Evolutionary conservation across 306 rosid species (phyloP), one percentile per base, ranked within the genome.

Genomic region (Sechiopsis laciniata): DNA sequence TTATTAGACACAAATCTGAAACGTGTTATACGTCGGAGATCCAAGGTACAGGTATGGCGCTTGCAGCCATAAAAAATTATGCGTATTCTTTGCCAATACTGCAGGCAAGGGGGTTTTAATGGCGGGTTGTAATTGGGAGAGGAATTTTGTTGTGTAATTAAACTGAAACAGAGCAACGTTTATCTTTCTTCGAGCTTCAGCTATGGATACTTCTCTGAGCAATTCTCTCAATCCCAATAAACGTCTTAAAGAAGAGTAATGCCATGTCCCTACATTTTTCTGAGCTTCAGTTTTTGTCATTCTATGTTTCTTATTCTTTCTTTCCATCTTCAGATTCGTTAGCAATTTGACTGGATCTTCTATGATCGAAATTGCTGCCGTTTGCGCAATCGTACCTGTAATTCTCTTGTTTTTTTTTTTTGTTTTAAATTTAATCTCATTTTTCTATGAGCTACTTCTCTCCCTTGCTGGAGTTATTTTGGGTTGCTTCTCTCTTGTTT

Each of bases 241-340:
- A 85, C 92, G 26, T 77, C 95, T 89, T 80, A 94, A 87, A 83
- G 95, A 94, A 84, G 82, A 89, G 96, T 92, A 76, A 79, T 53
- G n/a, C 29, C 57, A 7, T 71, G 71, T 71, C 20, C 63, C 72
- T 74, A n/a, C 35, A 24, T 74, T 50, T 48, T 19, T 72, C 5
- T 56, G 21, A 12, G 10, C 50, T 62, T 76, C 15, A 3, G 46
- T 53, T 19, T 72, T 72, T 40, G 70, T 67, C 24, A 70, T 65
- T 2, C 76, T 29, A 72, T 62, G 78, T 45, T 61, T 62, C 19
- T 61, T 14, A 29, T 32, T 22, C 7, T 1, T 19, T 75, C 16
- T n/a, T 19, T 48, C 10, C 10, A 17, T 74, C 73, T 71, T 29
- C 84, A 86, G 90, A 78, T 86, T 86, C 17, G 88, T 86, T n/a